phyloP scores from a whole-genome alignment of 371 early-diverging fungal species.

The Chytridium lagenaria region DNA sequence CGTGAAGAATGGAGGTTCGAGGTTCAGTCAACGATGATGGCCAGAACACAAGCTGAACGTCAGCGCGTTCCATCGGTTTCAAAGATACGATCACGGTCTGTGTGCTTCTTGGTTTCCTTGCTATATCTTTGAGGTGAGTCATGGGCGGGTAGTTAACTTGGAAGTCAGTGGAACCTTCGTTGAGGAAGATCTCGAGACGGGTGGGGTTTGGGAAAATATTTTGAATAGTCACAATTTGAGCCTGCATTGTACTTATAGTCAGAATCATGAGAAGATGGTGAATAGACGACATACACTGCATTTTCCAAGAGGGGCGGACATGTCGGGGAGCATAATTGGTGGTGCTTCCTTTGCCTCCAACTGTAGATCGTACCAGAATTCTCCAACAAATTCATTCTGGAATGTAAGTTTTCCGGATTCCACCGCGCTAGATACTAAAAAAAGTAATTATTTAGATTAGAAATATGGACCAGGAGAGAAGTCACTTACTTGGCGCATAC shows the following conservation, averaged over 20 bases:
- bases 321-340: conserved; percentile 33
- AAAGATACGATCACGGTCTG: conserved; percentile 19
- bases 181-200: conserved; percentile 26
- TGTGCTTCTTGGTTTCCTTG: not conserved
- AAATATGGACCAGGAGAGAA: not conserved
- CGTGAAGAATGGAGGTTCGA: conserved; percentile 9
- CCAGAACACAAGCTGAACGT: conserved; percentile 53
- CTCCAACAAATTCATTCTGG: conserved; percentile 44
- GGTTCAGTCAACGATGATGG: conserved; percentile 50
- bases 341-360: conserved; percentile 48
- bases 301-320: conserved; percentile 51
- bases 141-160: conserved; percentile 35
- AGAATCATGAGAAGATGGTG: not conserved
- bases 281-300: conserved; percentile 36
- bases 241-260: conserved; percentile 15
- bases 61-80: conserved; percentile 34
- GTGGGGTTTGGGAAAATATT: conserved; percentile 39
- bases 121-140: not conserved
- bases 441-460: conserved; percentile 1
- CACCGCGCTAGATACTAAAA: conserved; percentile 32
- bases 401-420: conserved; percentile 43
- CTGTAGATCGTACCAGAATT: conserved; percentile 54
- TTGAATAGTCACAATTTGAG: conserved; percentile 36
- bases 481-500: conserved; percentile 46
- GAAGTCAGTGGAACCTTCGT: conserved; percentile 42